These are phyloP conservation scores for Phyllosticta citrichinensis DNA, from an alignment of 2,329 filamentous ascomycete genomes.

Conservation along the genomic window DNA sequence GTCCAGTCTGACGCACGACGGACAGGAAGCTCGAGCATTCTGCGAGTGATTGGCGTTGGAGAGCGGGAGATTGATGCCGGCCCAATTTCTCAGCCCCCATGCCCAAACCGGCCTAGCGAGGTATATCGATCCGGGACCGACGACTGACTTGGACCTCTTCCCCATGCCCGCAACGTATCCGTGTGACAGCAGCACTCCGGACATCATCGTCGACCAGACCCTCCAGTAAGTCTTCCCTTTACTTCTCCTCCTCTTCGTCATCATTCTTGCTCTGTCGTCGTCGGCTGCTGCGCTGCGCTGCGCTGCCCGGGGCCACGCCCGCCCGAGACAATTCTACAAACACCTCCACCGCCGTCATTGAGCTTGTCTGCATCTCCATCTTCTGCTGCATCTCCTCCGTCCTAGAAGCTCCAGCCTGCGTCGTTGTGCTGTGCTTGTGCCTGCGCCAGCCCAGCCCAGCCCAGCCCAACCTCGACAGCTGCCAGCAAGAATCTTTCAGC, in stretches of 20 bases:
- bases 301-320: too few relatives aligned
- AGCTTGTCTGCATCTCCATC: slow-evolving; percentile 1
- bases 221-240: neutral
- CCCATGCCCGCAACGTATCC: slow-evolving; percentile 10
- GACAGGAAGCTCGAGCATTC: neutral
- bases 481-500: slow-evolving; percentile 10
- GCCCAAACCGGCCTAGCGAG: slow-evolving; percentile 6
- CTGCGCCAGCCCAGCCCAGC: neutral
- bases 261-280: neutral
- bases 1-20: neutral
- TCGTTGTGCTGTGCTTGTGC: neutral
- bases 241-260: neutral
- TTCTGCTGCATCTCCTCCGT: neutral
- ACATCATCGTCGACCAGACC: slow-evolving; percentile 3
- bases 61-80: slow-evolving; percentile 7
- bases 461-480: neutral
- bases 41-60: neutral
- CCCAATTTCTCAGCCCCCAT: slow-evolving; percentile 9
- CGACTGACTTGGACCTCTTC: slow-evolving; percentile 9
- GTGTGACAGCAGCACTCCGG: neutral
- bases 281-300: too few relatives aligned
- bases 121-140: slow-evolving; percentile 1
- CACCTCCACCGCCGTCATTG: neutral
- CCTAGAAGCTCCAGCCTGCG: neutral
- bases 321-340: too few relatives aligned